phyloP scores from a whole-genome alignment of 2,329 filamentous ascomycete species.

The Fusarium sulawesiense region DNA sequence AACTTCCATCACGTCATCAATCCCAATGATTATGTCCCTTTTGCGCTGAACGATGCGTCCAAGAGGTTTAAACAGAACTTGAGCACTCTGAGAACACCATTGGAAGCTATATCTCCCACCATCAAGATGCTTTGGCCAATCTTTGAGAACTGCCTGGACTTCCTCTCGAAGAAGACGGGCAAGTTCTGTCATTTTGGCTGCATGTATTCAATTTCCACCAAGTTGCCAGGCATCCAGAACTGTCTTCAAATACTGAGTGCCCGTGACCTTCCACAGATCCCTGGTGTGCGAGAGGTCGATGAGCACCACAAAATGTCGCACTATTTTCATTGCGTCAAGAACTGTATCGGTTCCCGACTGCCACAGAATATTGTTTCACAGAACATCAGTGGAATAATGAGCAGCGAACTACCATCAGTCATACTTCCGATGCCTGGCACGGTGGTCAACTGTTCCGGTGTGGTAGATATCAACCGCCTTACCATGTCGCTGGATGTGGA shows the following conservation, averaged over 20 bases:
- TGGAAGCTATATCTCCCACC: no score
- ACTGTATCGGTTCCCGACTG: neutral
- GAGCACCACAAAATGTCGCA: conserved; percentile 4
- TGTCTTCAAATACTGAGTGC: neutral
- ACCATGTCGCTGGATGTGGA: neutral
- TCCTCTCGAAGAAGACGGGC: neutral
- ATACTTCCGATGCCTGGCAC: conserved; percentile 2
- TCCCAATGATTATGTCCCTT: conserved; percentile 6
- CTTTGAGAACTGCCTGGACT: no score
- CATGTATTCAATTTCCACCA: neutral
- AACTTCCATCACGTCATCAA: conserved; percentile 9
- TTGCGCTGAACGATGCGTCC: neutral
- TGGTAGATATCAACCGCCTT: neutral
- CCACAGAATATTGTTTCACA: neutral
- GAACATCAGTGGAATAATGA: rapidly evolving
- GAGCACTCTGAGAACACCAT: neutral
- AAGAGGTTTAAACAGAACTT: neutral
- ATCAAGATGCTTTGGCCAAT: no score
- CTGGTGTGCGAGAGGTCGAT: neutral
- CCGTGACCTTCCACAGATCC: neutral
- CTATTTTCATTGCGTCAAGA: conserved; percentile 6
- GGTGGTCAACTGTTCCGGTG: neutral
- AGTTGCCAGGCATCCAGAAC: neutral
- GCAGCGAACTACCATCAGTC: rapidly evolving
- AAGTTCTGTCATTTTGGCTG: conserved; percentile 9